Percentiles rank a stretch among this genome's conserved stretches.
These are phyloP conservation scores for Eucalyptus sp. DNA, from an alignment of 345 rosid genomes.

Conservation along the genomic window DNA sequence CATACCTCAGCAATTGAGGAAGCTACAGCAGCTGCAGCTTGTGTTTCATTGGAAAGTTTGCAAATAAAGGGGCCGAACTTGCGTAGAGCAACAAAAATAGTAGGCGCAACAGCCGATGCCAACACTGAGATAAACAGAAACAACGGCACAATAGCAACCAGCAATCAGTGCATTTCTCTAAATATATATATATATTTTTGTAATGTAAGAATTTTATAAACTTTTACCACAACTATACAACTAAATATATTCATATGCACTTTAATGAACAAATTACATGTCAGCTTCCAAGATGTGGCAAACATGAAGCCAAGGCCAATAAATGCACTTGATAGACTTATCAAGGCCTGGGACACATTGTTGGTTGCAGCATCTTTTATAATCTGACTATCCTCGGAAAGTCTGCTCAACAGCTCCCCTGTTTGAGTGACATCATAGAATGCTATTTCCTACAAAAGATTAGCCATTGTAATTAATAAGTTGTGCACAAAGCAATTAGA, in stretches of 20 bases:
- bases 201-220: no score
- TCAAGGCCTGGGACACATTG: constrained; percentile 35
- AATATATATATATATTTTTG: neutral
- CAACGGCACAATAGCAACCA: neutral
- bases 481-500: neutral
- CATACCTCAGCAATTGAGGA: constrained; percentile 93
- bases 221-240: no score
- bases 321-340: constrained; percentile 21
- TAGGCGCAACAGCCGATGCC: constrained; percentile 70
- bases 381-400: constrained; percentile 38
- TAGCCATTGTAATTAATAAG: neutral
- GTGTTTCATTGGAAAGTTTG: constrained; percentile 78
- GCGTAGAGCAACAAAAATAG: constrained; percentile 56
- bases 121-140: constrained; percentile 31
- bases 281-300: constrained; percentile 33
- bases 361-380: constrained; percentile 44
- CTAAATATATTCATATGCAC: neutral
- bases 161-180: neutral
- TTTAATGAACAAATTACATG: constrained; percentile 8
- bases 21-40: constrained; percentile 94
- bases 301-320: constrained; percentile 37
- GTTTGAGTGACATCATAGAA: constrained; percentile 38
- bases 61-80: constrained; percentile 68
- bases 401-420: constrained; percentile 36
- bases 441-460: constrained; percentile 26